phyloP scores from a whole-genome alignment of 371 early-diverging fungal genomes.

The Mucor irregularis region DNA sequence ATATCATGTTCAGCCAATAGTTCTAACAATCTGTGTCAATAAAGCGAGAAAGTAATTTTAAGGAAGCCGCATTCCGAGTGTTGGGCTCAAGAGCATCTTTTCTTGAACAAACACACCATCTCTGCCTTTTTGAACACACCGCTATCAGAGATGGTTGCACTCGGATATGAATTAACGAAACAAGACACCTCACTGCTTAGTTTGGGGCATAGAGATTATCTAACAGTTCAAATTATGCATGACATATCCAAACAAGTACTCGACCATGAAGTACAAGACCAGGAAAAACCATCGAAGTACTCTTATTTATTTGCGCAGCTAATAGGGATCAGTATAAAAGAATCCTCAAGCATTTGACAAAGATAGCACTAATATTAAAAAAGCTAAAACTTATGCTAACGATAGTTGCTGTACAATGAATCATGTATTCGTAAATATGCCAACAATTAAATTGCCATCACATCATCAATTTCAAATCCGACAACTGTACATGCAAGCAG shows the following conservation, averaged over 20 bases:
- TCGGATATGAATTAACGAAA: conserved; percentile 11
- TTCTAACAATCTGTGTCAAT: too few species aligned
- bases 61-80: too few species aligned
- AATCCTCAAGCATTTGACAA: too few species aligned
- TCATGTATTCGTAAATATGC: conserved; percentile 16
- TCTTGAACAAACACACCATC: too few species aligned
- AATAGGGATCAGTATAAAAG: conserved; percentile 13
- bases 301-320: conserved; percentile 5
- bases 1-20: too few species aligned
- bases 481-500: conserved; percentile 9
- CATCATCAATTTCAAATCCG: conserved; percentile 1
- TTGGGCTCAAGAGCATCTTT: too few species aligned
- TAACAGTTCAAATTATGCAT: conserved; percentile 13
- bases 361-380: too few species aligned
- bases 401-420: conserved; percentile 18
- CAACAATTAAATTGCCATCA: conserved; percentile 1
- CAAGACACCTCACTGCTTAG: conserved; percentile 16
- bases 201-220: conserved; percentile 14
- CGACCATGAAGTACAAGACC: conserved; percentile 12
- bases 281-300: conserved; percentile 10
- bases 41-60: too few species aligned
- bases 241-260: conserved; percentile 7
- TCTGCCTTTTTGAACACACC: conserved; percentile 5
- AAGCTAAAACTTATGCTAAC: conserved; percentile 5
- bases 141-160: conserved; percentile 14